Evolutionary conservation across 1,139 yeast species (phyloP).

Genomic region (Geotrichum europaeum): DNA sequence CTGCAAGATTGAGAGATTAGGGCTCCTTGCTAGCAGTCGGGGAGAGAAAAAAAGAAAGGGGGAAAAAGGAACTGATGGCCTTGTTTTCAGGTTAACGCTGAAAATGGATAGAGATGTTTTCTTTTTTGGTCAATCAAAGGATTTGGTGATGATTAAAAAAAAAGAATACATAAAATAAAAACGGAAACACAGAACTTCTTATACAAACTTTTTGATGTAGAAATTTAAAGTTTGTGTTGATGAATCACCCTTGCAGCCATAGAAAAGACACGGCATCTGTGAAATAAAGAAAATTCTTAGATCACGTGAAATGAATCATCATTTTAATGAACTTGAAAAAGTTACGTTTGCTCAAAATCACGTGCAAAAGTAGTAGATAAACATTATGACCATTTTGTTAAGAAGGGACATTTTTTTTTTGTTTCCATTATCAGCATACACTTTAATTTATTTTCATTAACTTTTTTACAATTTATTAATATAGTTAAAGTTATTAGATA

Average conservation of each 20-base stretch:
- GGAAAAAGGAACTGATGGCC: neutral
- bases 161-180: neutral
- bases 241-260: neutral
- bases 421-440: too few relatives aligned
- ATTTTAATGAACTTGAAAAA: neutral
- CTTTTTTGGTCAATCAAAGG: neutral
- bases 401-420: too few relatives aligned
- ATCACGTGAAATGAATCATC: constrained; percentile 10
- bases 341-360: neutral
- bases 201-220: neutral
- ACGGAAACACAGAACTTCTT: neutral
- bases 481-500: too few relatives aligned
- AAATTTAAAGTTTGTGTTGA: neutral
- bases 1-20: neutral
- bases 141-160: neutral
- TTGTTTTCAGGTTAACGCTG: neutral
- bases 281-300: neutral
- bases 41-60: too few relatives aligned
- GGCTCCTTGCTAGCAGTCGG: neutral
- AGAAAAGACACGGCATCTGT: neutral
- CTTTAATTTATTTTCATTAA: too few relatives aligned
- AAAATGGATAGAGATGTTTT: neutral
- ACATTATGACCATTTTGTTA: too few relatives aligned
- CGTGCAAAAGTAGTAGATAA: too few relatives aligned
- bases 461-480: too few relatives aligned